Evolutionary conservation across 2,329 filamentous ascomycete species (phyloP).

Genomic region (Achaetomium macrosporum): DNA sequence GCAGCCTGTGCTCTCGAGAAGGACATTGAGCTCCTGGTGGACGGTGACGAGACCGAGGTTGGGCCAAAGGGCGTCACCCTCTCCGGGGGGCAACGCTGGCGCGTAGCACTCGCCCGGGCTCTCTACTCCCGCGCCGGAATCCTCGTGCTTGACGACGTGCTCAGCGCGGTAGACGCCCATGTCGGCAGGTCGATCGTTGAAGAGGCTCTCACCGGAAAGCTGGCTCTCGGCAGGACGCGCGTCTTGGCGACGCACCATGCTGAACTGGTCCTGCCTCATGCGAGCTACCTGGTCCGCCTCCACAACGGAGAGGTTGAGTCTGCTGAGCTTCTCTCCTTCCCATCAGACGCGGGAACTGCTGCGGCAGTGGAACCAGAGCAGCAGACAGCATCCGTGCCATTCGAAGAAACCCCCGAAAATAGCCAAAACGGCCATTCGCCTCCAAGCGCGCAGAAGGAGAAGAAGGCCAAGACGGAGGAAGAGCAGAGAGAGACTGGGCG

Average conservation of each 20-base stretch:
- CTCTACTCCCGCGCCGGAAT: constrained; percentile 40
- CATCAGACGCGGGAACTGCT: background rate
- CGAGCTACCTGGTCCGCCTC: constrained; percentile 29
- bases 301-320: constrained; percentile 26
- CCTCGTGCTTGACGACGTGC: constrained; percentile 43
- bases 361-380: background rate
- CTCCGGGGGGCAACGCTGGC: constrained; percentile 42
- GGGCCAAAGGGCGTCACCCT: constrained; percentile 39
- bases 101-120: constrained; percentile 40
- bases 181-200: constrained; percentile 44
- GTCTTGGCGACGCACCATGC: constrained; percentile 55
- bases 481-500: constrained; percentile 30
- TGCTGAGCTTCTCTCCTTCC: constrained; percentile 21
- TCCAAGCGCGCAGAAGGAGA: background rate
- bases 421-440: background rate
- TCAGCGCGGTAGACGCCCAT: constrained; percentile 45
- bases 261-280: constrained; percentile 29
- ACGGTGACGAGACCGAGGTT: constrained; percentile 40
- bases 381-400: background rate
- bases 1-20: constrained; percentile 39
- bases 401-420: background rate
- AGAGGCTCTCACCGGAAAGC: constrained; percentile 45
- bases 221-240: constrained; percentile 49
- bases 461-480: constrained; percentile 19
- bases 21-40: constrained; percentile 38